Evolutionary conservation across 192 early-diverging fungal species (phyloP), one percentile per base, ranked within the genome.

Genomic region (Coemansia sp.): DNA sequence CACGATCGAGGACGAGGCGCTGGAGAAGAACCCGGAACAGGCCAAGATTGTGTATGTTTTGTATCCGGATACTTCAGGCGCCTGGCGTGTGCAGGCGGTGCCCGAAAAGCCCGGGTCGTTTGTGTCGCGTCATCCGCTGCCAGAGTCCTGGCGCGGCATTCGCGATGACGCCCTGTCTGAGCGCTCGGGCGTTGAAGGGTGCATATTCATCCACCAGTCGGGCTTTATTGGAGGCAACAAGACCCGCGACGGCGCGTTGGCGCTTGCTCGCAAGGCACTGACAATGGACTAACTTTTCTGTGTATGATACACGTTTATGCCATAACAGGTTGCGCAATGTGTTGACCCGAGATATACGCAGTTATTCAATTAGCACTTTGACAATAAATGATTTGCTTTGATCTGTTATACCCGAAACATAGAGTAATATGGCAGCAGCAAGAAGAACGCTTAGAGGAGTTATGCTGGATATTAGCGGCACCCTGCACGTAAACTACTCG

Each of bases 151-250:
- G 87, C 82, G 87, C 37, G 92, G 94, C 11, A 70, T 90, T 63
- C 89, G 95, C 49, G 95, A 98, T 69, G 85, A 90, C 5, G 92
- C 85, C 27, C 73, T 98, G 76, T 88, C 86, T 52, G 87, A 91
- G 62, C 77, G 90, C 58, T 82, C 87, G 15, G 89, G 89, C 4
- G 83, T 94, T 52, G 82, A 87, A 8, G 90, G 87, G 17, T 91
- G 91, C 62, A 86, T 95, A 49, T 98, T 96, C 84, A 86, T 96
- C 11, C 94, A 96, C 59, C 91, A 92, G 53, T 82, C 85, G 3
- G 90, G 91, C 24, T 94, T 94, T 66, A 94, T 94, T 77, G 92
- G 92, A 27, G 91, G 91, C 41, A 86, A 93, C 79, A 84, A 87
- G 84, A 89, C 91, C 32, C 77, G 85, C 38, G 88, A 91, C 29